Evolutionary conservation across 2,329 filamentous ascomycete species (phyloP).

Genomic region (Setomelanomma holmii): DNA sequence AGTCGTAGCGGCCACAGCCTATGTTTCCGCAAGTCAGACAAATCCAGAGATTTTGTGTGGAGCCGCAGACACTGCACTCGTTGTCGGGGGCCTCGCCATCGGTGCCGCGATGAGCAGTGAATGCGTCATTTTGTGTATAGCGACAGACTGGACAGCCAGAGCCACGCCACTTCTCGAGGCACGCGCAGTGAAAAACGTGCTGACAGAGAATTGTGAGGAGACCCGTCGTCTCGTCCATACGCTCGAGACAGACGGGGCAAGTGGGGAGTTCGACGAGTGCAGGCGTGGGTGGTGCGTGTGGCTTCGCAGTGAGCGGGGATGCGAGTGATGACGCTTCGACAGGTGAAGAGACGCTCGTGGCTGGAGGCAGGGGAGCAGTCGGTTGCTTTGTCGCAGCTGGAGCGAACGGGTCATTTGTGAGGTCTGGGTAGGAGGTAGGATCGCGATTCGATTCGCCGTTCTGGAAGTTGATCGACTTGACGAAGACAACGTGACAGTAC

Average conservation of each 20-base stretch:
- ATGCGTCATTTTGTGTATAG: conserved; percentile 73
- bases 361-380: conserved; percentile 43
- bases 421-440: conserved; percentile 64
- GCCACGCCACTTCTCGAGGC: conserved; percentile 94
- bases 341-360: conserved; percentile 41
- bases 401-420: conserved; percentile 70
- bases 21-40: conserved; percentile 92
- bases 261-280: conserved; percentile 90
- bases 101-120: conserved; percentile 33
- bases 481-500: conserved; percentile 92
- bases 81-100: conserved; percentile 62
- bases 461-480: conserved; percentile 89
- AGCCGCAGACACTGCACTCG: conserved; percentile 82
- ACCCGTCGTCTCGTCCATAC: conserved; percentile 97
- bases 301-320: conserved; percentile 64
- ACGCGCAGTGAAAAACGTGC: conserved; percentile 96
- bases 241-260: conserved; percentile 93
- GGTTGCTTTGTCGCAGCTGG: conserved; percentile 55
- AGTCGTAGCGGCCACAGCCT: conserved; percentile 93
- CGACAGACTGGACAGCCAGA: conserved; percentile 93
- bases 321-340: conserved; percentile 44
- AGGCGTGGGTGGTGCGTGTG: conserved; percentile 76
- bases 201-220: conserved; percentile 96
- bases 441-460: conserved; percentile 59
- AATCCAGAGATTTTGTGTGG: conserved; percentile 86